Conservation (phyloP, 768 basidiomycete genomes). For the Boletus reticuloceps region DNA sequence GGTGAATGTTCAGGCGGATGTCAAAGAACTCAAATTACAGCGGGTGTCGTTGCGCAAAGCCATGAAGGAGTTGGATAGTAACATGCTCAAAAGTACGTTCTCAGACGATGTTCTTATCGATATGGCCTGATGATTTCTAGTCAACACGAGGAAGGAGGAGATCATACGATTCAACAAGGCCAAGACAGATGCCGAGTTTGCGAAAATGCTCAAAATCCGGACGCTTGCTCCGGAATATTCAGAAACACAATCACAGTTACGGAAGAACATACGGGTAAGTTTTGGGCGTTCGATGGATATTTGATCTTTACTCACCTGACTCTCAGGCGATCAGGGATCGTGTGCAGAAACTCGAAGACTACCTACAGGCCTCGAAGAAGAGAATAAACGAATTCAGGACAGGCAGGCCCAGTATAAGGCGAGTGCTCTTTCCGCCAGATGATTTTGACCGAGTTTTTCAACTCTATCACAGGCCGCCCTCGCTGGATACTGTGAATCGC, state of each 20-base stretch:
- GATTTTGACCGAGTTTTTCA: not conserved
- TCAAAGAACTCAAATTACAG: conserved; percentile 46
- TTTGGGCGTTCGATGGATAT: not conserved
- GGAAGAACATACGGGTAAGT: conserved; percentile 68
- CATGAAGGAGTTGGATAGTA: conserved; percentile 59
- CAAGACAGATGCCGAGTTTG: conserved; percentile 74
- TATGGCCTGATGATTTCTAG: conserved; percentile 37
- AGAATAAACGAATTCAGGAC: conserved; percentile 58
- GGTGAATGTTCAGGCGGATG: conserved; percentile 44
- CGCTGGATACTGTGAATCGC: conserved; percentile 78
- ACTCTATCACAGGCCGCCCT: conserved; percentile 60
- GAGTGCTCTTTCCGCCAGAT: conserved; percentile 18
- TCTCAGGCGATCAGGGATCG: conserved; percentile 65
- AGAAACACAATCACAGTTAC: conserved; percentile 75
- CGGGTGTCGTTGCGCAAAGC: conserved; percentile 39
- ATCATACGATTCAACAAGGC: conserved; percentile 77
- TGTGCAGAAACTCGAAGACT: conserved; percentile 76
- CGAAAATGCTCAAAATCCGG: conserved; percentile 66
- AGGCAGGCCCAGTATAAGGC: conserved; percentile 65
- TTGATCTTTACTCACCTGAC: conserved; percentile 4
- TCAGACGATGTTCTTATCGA: not conserved
- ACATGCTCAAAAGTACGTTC: conserved; percentile 61
- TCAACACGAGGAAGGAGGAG: conserved; percentile 80
- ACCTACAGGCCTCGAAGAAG: conserved; percentile 68
- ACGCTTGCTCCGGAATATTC: conserved; percentile 88